Conservation (phyloP, 2,329 filamentous ascomycete genomes). For the Akanthomyces dipterigenus region DNA sequence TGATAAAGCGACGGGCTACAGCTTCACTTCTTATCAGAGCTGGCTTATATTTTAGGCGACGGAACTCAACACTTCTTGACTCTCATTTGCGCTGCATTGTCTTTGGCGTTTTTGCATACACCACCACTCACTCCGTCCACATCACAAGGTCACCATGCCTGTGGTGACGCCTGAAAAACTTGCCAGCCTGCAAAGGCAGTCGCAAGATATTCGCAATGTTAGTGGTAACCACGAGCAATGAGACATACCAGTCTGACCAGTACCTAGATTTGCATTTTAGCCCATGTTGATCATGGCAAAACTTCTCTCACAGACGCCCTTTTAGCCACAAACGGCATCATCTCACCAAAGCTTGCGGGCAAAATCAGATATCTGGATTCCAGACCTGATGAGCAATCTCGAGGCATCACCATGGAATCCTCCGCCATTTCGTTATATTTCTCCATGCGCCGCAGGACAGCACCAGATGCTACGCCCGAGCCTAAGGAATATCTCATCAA, state of each 20-base stretch:
- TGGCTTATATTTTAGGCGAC: background rate
- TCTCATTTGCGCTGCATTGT: background rate
- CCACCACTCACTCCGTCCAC: background rate
- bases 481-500: constrained; percentile 93
- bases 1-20: background rate
- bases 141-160: constrained; percentile 58
- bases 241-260: constrained; percentile 10
- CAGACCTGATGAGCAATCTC: constrained; percentile 86
- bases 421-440: constrained; percentile 96
- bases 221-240: constrained; percentile 23
- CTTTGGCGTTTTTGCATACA: constrained; percentile 3
- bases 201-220: constrained; percentile 89
- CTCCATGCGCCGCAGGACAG: constrained; percentile 72
- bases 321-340: constrained; percentile 98
- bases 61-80: background rate
- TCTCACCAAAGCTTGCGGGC: constrained; percentile 92
- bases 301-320: constrained; percentile 94
- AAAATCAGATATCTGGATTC: constrained; percentile 98
- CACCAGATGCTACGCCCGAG: constrained; percentile 60
- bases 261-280: constrained; percentile 82
- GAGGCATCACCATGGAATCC: constrained; percentile 99
- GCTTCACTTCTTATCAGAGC: background rate
- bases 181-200: constrained; percentile 78
- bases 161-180: constrained; percentile 87
- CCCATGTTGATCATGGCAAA: constrained; percentile 97